Conservation (phyloP, 768 basidiomycete species). For the Fomitopsis serialis region DNA sequence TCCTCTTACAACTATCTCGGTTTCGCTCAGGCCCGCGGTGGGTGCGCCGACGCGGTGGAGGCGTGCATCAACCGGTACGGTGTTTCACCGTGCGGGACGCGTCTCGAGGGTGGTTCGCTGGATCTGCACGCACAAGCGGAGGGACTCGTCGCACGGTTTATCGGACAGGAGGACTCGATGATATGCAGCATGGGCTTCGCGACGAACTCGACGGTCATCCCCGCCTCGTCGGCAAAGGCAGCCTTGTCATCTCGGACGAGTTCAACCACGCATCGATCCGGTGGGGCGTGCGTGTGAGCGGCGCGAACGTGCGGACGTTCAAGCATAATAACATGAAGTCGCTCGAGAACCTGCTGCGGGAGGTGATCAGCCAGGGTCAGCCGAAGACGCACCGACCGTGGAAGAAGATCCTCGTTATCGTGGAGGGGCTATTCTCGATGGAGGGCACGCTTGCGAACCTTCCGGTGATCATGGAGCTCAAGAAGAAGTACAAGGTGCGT, state of each 20-base stretch:
- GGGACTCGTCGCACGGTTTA: slow-evolving; percentile 82
- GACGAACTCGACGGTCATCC: slow-evolving; percentile 90
- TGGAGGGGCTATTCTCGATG: slow-evolving; percentile 98
- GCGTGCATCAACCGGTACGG: slow-evolving; percentile 79
- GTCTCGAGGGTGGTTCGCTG: slow-evolving; percentile 80
- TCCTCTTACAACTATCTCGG: slow-evolving; percentile 99
- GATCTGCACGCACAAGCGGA: slow-evolving; percentile 82
- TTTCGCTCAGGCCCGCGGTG: slow-evolving; percentile 89
- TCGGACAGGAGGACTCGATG: slow-evolving; percentile 86
- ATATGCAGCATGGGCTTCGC: slow-evolving; percentile 97
- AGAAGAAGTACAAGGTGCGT: slow-evolving; percentile 90
- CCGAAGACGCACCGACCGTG: slow-evolving; percentile 97
- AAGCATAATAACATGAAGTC: slow-evolving; percentile 93
- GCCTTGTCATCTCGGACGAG: slow-evolving; percentile 94
- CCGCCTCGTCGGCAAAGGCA: slow-evolving; percentile 89
- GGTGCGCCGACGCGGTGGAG: slow-evolving; percentile 93
- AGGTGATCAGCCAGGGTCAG: slow-evolving; percentile 95
- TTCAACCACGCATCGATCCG: slow-evolving; percentile 95
- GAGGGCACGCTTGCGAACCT: slow-evolving; percentile 92
- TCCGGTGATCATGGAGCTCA: slow-evolving; percentile 78
- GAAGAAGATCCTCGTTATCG: slow-evolving; percentile 95
- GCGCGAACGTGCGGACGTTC: slow-evolving; percentile 88
- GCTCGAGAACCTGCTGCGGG: slow-evolving; percentile 75
- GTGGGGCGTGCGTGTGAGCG: slow-evolving; percentile 84
- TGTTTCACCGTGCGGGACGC: slow-evolving; percentile 65